Base-by-base conservation (phyloP, 192 early-diverging fungal genomes). In the Linnemannia exigua region DNA sequence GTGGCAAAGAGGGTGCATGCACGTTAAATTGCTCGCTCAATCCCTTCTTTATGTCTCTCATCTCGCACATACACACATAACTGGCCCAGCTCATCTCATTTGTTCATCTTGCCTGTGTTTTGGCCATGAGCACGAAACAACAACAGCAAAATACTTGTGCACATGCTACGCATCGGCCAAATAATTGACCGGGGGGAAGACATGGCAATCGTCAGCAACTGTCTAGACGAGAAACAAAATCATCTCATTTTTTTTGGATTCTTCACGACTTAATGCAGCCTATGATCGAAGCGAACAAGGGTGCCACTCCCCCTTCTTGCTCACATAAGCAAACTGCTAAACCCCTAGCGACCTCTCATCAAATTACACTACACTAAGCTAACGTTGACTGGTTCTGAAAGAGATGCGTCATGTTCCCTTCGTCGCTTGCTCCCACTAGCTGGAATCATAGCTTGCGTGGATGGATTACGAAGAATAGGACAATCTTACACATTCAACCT, bases 41-140 rank as follows among this genome's bases (percentile, higher is more conserved):
- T 17, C 48, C 9, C 14, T 61, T 11, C 58, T 61, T 25, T 25
- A 28, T 61, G 8, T n/a, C 58, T 61, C 58, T 61, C 58, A 6
- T 54, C 22, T 22, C 15, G 14, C n/a, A n/a, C n/a, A n/a, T n/a
- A n/a, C n/a, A n/a, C n/a, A n/a, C n/a, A n/a, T n/a, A n/a, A 2
- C 48, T n/a, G 19, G 58, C 25, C 25, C 58, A 61, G n/a, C 58
- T 61, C 28, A 28, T 72, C 28, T 73, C 72, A 48, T 73, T n/a
- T 73, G 12, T 61, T 61, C 58, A 61, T 61, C 58, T 61, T 3
- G 28, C 58, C 11, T 25, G 25, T 31, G n/a, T 71, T 72, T 25
- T 72, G 25, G 70, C 70, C 70, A 47, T 37, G 66, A 31, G 5
- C 33, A 19, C 31, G 12, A 15, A 33, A 19, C 28, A 38, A 46